Evolutionary conservation across 257 asterid species (phyloP).

Genomic region (Verbena officinalis): DNA sequence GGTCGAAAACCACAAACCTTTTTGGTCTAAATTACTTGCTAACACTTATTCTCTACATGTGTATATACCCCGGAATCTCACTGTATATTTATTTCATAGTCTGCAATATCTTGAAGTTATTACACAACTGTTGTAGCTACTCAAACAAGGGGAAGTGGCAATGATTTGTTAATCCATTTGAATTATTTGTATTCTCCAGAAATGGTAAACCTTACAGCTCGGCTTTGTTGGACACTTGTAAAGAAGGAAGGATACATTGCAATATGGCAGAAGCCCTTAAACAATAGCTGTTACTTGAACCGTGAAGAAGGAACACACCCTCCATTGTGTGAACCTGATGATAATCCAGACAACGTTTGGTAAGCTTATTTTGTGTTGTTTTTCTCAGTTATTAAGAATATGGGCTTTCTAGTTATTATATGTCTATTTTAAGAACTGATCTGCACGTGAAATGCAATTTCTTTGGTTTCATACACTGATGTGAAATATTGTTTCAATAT

Average conservation of each 20-base stretch:
- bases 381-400: background rate
- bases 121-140: conserved; percentile 14
- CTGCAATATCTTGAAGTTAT: background rate
- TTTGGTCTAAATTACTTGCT: conserved; percentile 12
- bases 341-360: conserved; percentile 91
- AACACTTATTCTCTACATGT: background rate
- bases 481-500: conserved; percentile 12
- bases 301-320: conserved; percentile 77
- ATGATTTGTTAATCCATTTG: conserved; percentile 24
- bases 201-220: conserved; percentile 80
- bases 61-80: no score
- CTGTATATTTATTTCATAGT: background rate
- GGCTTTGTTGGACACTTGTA: conserved; percentile 90
- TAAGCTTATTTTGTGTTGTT: conserved; percentile 32
- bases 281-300: conserved; percentile 83
- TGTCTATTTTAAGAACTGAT: background rate
- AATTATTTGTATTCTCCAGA: conserved; percentile 43
- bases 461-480: conserved; percentile 15
- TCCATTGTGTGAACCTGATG: conserved; percentile 77
- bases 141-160: no score
- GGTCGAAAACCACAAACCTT: background rate
- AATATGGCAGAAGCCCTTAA: conserved; percentile 91
- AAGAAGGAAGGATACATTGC: conserved; percentile 95
- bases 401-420: background rate
- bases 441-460: conserved; percentile 4